A percentile compares a stretch with the other conserved stretches of the same genome.
These are phyloP conservation scores for Sophora flavescens DNA, from an alignment of 306 rosid genomes.

Conservation along the genomic window DNA sequence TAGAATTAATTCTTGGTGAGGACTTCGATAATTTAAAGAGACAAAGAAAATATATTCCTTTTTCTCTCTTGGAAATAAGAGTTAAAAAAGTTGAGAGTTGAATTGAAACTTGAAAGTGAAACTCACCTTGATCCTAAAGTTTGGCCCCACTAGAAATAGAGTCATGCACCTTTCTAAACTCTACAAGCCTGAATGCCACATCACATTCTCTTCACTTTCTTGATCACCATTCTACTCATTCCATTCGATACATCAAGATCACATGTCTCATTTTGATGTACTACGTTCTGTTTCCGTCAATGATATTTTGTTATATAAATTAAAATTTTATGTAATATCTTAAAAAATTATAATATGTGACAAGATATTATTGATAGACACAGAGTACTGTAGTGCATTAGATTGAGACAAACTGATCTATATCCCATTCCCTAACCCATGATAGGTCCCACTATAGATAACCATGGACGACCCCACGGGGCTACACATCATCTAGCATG, in stretches of 20 bases:
- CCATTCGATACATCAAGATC: no score
- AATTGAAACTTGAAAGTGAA: background rate
- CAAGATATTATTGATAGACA: no score
- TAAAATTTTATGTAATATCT: no score
- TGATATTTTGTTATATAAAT: no score
- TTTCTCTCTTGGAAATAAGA: background rate
- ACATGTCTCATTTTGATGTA: no score
- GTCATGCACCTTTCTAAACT: slow-evolving; percentile 42
- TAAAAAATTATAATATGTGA: no score
- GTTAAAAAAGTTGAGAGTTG: slow-evolving; percentile 21
- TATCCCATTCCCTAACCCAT: slow-evolving; percentile 52
- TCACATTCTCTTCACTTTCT: background rate
- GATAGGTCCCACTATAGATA: slow-evolving; percentile 82
- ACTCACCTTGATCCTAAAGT: slow-evolving; percentile 27
- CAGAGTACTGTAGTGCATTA: no score
- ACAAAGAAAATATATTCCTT: background rate
- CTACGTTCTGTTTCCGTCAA: no score
- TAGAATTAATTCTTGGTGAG: background rate
- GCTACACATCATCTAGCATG: slow-evolving; percentile 71
- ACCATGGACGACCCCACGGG: slow-evolving; percentile 62
- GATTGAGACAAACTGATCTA: no score
- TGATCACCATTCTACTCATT: no score
- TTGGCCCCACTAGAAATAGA: slow-evolving; percentile 50
- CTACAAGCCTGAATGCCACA: slow-evolving; percentile 42
- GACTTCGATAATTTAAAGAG: slow-evolving; percentile 40